Evolutionary conservation across 106 monocot genomes (phyloP), one percentile per base, ranked within the genome.

Genomic region (Dactylorhiza incarnata): DNA sequence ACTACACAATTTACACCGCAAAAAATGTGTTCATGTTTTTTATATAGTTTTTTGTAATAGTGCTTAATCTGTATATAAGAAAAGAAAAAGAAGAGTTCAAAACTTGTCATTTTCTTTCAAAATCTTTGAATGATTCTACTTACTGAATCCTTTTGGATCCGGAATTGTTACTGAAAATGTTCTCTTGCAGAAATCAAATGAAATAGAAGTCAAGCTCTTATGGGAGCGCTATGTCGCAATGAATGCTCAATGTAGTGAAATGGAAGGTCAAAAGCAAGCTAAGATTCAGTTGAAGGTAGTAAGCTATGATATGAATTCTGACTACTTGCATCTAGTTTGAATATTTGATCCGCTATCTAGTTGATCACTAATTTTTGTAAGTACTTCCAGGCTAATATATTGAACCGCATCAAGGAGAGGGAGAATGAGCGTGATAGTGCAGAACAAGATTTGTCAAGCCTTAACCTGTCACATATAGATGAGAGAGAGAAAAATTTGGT

Each of bases 381-480:
- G 68, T 74, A 20, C 75, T 85, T 83, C 26, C 86, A 93, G 97
- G 82, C 19, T 52, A 82, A 82, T n/a, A 79, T 94, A 74, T 65
- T 45, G 54, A 91, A 84, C 58, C 89, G 91, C 58, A 86, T 85
- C 44, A 78, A 77, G 81, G 94, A 87, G 37, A 89, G 76, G 79
- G 91, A 89, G 80, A 78, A 73, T 47, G 94, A 94, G 75, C 86
- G 76, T 71, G 89, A 94, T 81, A 45, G 72, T 75, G 94, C 94
- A 68, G 88, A 99, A 48, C 52, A 53, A 71, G 91, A 99, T 47
- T 76, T 91, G 54, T 89, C 89, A 17, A 89, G 78, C 73, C 77
- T 89, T 66, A 94, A 89, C 81, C 80, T 91, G 68, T 85, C 91
- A 52, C 83, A 82, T 80, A 85, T 99, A 74, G 97, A 99, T 84